These are phyloP conservation scores for Aspergillus neotritici DNA, from an alignment of 2,329 filamentous ascomycete genomes.

Conservation along the genomic window DNA sequence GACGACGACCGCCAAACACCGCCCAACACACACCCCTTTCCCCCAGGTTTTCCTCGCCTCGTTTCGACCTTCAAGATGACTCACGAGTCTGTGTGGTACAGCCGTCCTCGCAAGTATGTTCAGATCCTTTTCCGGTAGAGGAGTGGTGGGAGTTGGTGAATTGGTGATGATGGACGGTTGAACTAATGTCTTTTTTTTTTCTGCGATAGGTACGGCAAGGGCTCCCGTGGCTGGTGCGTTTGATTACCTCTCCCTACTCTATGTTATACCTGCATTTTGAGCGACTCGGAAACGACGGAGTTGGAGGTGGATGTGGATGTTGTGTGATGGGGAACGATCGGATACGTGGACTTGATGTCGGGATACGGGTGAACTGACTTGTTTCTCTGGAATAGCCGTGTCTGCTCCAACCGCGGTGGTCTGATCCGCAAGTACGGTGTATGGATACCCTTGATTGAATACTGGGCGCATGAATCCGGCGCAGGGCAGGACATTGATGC, in stretches of 20 bases:
- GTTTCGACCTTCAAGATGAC: slow-evolving; percentile 58
- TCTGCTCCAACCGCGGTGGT: slow-evolving; percentile 94
- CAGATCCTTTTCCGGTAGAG: background rate
- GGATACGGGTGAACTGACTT: slow-evolving; percentile 14
- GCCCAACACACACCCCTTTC: slow-evolving; percentile 18
- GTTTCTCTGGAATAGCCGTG: slow-evolving; percentile 51
- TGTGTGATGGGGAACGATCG: slow-evolving; percentile 3
- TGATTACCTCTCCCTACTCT: background rate
- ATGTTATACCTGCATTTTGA: too few species aligned
- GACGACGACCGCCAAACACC: slow-evolving; percentile 32
- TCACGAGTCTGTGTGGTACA: slow-evolving; percentile 99
- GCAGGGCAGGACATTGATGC: slow-evolving; percentile 3
- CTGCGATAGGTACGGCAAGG: slow-evolving; percentile 64
- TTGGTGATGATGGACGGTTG: slow-evolving; percentile 3
- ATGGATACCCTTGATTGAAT: slow-evolving; percentile 17
- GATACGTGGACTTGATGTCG: slow-evolving; percentile 11
- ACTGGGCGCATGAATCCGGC: too few species aligned
- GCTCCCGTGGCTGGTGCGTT: slow-evolving; percentile 84
- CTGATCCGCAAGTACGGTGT: slow-evolving; percentile 98
- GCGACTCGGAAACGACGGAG: background rate
- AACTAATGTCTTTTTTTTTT: slow-evolving; percentile 15
- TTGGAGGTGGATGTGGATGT: slow-evolving; percentile 1
- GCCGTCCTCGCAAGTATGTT: slow-evolving; percentile 80
- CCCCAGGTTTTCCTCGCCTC: slow-evolving; percentile 23
- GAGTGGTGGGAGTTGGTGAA: slow-evolving; percentile 9